Evolutionary conservation across 352 stramenopile genomes (phyloP), one percentile per base, ranked within the genome.

Genomic region (Globisporangium spinosum): DNA sequence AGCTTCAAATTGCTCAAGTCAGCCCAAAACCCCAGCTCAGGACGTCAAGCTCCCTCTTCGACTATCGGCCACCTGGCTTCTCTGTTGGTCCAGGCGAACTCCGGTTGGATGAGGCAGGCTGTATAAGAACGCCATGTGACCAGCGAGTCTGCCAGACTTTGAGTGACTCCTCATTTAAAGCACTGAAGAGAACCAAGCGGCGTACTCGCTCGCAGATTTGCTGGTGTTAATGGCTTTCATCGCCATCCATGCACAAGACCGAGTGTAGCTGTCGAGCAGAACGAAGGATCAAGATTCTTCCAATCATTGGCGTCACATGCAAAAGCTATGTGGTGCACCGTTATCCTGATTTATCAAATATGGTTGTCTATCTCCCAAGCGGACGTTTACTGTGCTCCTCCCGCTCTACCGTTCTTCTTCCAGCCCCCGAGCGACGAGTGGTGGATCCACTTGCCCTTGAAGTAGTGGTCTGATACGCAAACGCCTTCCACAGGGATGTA

Each of bases 401-500:
- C 40, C 17, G 15, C 40, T 9, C 40, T 15, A 6, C 15, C 40
- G 6, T 49, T 22, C 40, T 17, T 56, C 58, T 63, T 63, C 58
- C 58, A 63, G 58, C 61, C 58, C 40, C 40, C 59, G 25, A 57
- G 59, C 27, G 29, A 34, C 23, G 59, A 57, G 8, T 45, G 59
- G 40, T 20, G 25, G 17, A 58, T 65, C 60, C 60, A 58, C 29
- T 57, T 57, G 60, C 60, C 23, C 15, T 58, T 35, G 27, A 58
- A 58, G 27, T 47, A 57, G 43, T 43, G 12, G 29, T 65, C 60
- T n/a, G 43, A 47, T 20, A 72, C 23, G 23, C 61, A 72, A 15
- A 72, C n/a, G 0, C 67, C 62, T 10, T 72, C 67, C 15, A 68
- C 45, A 25, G 62, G 51, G 34, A 62, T 20, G n/a, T 54, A 62